These are phyloP conservation scores for Sclerotinia trifoliorum DNA, from an alignment of 2,329 filamentous ascomycete species.

Conservation along the genomic window DNA sequence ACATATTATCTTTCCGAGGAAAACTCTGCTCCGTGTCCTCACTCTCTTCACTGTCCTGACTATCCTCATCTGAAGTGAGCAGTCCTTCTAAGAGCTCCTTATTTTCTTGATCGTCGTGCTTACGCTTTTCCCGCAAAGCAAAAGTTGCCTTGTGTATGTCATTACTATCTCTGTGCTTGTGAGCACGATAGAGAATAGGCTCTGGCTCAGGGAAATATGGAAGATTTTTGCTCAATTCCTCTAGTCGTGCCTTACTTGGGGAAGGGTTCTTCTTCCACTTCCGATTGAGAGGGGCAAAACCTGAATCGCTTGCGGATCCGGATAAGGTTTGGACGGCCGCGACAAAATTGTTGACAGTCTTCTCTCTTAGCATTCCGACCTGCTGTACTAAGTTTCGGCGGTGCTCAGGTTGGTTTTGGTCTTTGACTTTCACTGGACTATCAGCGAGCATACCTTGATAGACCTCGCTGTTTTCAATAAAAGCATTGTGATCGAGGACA, in stretches of 20 bases:
- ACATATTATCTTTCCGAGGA: not conserved
- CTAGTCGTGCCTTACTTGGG: conserved; percentile 33
- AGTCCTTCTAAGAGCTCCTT: conserved; percentile 11
- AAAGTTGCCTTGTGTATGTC: conserved; percentile 8
- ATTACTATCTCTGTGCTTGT: conserved; percentile 16
- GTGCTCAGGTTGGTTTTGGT: not conserved
- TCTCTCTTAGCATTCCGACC: not conserved
- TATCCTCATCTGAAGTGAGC: not conserved
- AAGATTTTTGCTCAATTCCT: conserved; percentile 25
- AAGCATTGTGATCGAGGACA: conserved; percentile 26
- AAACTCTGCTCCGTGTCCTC: not conserved
- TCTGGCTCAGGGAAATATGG: conserved; percentile 8
- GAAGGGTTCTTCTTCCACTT: conserved; percentile 35
- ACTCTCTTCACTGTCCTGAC: not conserved
- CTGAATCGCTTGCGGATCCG: conserved; percentile 6
- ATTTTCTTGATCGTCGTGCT: not conserved
- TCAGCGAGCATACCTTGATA: conserved; percentile 20
- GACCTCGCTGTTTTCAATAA: not conserved
- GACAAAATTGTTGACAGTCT: conserved; percentile 7
- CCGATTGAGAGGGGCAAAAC: conserved; percentile 1
- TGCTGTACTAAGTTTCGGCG: not conserved
- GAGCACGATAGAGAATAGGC: not conserved
- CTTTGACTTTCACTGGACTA: not conserved
- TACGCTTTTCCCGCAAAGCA: conserved; percentile 1
- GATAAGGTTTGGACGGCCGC: conserved; percentile 6